phyloP scores from a whole-genome alignment of 2,329 filamentous ascomycete genomes.

The Pseudocercospora vitis region DNA sequence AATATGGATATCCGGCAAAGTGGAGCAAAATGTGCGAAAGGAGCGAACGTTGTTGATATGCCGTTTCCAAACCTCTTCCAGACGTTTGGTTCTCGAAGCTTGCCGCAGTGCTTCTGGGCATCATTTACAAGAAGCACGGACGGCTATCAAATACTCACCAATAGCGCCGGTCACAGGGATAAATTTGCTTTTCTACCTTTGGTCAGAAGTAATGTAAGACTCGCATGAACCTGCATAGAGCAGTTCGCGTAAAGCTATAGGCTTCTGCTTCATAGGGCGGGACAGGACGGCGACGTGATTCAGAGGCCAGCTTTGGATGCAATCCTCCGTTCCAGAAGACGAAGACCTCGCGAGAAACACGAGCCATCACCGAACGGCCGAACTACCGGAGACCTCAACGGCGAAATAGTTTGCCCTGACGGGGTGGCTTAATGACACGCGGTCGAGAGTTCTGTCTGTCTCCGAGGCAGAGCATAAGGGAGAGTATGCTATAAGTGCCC shows the following conservation, averaged over 20 bases:
- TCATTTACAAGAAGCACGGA: background rate
- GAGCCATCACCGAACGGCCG: too few relatives aligned
- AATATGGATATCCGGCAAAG: too few relatives aligned
- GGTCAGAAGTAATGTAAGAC: background rate
- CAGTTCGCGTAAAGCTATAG: background rate
- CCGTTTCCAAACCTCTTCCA: too few relatives aligned
- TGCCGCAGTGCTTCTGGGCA: background rate
- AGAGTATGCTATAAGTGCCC: background rate
- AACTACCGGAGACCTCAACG: too few relatives aligned
- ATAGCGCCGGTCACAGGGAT: background rate
- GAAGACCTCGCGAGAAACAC: background rate
- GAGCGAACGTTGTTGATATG: too few relatives aligned
- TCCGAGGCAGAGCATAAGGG: background rate
- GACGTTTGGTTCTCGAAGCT: too few relatives aligned
- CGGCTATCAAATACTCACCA: background rate
- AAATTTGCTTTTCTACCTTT: background rate
- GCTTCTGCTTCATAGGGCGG: background rate
- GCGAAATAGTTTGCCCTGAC: background rate
- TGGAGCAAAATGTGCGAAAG: too few relatives aligned
- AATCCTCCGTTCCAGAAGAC: conserved; percentile 3
- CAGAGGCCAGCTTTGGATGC: background rate
- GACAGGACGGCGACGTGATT: background rate
- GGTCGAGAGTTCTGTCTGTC: background rate
- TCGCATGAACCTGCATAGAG: background rate
- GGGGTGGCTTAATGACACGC: background rate